Conservation (phyloP, 345 rosid species). For the Arabis alpina region DNA sequence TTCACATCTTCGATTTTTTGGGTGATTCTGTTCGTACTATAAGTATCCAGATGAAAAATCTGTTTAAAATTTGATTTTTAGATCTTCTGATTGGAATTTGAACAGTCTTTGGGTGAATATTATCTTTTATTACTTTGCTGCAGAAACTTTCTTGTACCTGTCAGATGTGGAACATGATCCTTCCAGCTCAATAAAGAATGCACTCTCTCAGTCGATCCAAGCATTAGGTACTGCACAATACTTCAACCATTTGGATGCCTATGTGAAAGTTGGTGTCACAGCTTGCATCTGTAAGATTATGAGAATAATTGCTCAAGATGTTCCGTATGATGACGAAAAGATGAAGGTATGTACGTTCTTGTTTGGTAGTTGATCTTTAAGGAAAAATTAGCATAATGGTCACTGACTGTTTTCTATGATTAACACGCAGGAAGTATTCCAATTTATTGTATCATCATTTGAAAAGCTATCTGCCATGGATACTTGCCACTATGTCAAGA, state of each 20-base stretch:
- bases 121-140: conserved; percentile 19
- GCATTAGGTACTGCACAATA: conserved; percentile 60
- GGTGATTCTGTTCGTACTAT: too few species aligned
- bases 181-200: conserved; percentile 50
- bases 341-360: conserved; percentile 28
- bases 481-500: conserved; percentile 51
- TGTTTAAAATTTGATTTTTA: too few species aligned
- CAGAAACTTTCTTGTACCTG: conserved; percentile 65
- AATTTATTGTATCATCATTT: conserved; percentile 20
- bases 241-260: conserved; percentile 60
- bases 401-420: background rate
- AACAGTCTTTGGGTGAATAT: too few species aligned
- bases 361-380: background rate
- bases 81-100: too few species aligned
- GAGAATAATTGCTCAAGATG: conserved; percentile 1
- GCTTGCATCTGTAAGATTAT: conserved; percentile 13
- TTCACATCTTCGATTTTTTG: too few species aligned
- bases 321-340: conserved; percentile 16
- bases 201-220: conserved; percentile 58
- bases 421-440: background rate
- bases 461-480: conserved; percentile 1
- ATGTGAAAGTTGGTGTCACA: conserved; percentile 80
- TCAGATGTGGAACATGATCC: conserved; percentile 78
- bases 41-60: too few species aligned
- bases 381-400: background rate